These are phyloP conservation scores for Fusarium verrucosum DNA, from an alignment of 2,329 filamentous ascomycete genomes.

Conservation along the genomic window DNA sequence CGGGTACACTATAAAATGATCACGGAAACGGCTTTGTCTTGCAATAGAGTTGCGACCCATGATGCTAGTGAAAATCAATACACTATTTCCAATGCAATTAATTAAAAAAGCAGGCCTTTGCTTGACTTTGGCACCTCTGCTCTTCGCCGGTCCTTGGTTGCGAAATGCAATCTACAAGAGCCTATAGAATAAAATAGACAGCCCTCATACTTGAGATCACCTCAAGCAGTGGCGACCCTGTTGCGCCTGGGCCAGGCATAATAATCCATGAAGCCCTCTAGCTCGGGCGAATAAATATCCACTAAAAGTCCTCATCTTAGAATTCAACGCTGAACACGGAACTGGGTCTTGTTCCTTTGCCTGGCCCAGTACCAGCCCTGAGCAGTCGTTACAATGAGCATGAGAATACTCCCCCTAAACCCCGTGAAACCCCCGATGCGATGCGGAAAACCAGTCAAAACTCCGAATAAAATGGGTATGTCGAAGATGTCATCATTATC, in stretches of 20 bases:
- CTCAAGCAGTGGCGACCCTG: conserved; percentile 10
- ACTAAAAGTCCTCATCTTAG: conserved; percentile 30
- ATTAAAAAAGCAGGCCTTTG: neutral
- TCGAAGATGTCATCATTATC: conserved; percentile 47
- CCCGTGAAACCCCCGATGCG: conserved; percentile 29
- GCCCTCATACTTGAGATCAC: neutral
- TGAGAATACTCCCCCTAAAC: conserved; percentile 27
- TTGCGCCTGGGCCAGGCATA: conserved; percentile 11
- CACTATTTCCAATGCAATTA: conserved; percentile 22
- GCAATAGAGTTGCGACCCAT: conserved; percentile 9
- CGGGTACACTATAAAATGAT: conserved; percentile 33
- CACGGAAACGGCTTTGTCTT: conserved; percentile 23
- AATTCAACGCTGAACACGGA: conserved; percentile 17
- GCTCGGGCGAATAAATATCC: conserved; percentile 27
- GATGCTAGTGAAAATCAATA: conserved; percentile 5
- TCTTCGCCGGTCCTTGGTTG: conserved; percentile 11
- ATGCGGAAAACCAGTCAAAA: conserved; percentile 45
- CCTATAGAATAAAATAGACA: conserved; percentile 25
- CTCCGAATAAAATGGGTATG: conserved; percentile 48
- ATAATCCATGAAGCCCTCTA: conserved; percentile 9
- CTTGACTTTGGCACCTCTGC: neutral
- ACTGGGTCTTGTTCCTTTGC: conserved; percentile 10
- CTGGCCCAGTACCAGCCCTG: conserved; percentile 3
- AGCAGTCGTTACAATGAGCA: conserved; percentile 25
- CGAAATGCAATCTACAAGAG: conserved; percentile 27